Percentiles rank a stretch among this genome's conserved stretches.
Evolutionary conservation across 2,329 filamentous ascomycete genomes (phyloP).

Genomic region (Sodiomyces alkalinus): DNA sequence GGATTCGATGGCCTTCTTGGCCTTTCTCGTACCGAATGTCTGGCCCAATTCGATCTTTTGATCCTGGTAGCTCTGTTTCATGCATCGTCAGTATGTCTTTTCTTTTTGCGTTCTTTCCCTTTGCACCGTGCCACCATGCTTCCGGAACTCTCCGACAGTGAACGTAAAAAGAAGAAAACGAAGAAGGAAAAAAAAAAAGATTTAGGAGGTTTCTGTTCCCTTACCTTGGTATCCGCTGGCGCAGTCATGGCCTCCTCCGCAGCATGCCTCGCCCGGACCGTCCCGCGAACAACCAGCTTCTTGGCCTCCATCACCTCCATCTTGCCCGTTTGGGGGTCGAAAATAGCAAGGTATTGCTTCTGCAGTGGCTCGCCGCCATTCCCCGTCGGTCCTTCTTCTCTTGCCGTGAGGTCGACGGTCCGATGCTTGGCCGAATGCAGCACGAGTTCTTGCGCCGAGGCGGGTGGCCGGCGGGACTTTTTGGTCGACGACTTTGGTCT

Average conservation of each 20-base stretch:
- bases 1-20: constrained; percentile 59
- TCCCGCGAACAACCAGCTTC: constrained; percentile 45
- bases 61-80: constrained; percentile 42
- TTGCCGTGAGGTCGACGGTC: constrained; percentile 43
- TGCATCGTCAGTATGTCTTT: constrained; percentile 9
- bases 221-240: constrained; percentile 8
- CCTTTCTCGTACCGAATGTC: constrained; percentile 75
- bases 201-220: no score
- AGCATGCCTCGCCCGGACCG: constrained; percentile 39
- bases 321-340: constrained; percentile 42
- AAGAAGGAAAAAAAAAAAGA: no score
- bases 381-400: constrained; percentile 25
- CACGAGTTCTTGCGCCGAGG: constrained; percentile 29
- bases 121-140: no score
- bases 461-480: constrained; percentile 23
- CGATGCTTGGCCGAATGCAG: constrained; percentile 42
- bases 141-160: no score
- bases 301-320: constrained; percentile 47
- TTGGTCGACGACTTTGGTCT: constrained; percentile 19
- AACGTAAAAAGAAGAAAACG: constrained; percentile 13
- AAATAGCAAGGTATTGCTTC: constrained; percentile 47
- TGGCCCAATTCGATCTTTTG: constrained; percentile 56
- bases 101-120: not conserved
- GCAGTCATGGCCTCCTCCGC: constrained; percentile 27
- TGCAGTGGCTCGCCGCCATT: constrained; percentile 13